phyloP scores from a whole-genome alignment of 768 basidiomycete species.

The Podaxis sp. region DNA sequence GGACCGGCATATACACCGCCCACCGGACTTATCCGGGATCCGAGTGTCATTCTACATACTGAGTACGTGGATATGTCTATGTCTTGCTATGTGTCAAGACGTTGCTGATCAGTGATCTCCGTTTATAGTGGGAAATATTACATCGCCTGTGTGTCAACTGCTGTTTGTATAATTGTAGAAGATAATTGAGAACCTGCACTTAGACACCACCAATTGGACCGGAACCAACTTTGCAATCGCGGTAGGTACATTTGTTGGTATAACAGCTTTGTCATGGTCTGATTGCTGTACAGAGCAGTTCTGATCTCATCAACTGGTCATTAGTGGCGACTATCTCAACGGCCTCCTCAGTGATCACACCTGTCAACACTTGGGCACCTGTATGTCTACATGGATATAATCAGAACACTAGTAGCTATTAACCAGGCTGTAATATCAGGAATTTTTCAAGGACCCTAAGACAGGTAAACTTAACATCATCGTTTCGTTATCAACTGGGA shows the following conservation, averaged over 20 bases:
- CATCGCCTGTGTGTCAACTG: constrained; percentile 27
- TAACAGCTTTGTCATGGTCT: neutral
- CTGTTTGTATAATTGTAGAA: neutral
- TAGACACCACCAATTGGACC: constrained; percentile 36
- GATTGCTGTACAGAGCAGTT: constrained; percentile 25
- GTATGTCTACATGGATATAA: constrained; percentile 17
- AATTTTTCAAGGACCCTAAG: constrained; percentile 36
- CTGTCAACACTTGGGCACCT: constrained; percentile 36
- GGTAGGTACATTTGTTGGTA: constrained; percentile 16
- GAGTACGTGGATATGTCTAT: constrained; percentile 24
- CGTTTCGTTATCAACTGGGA: constrained; percentile 35
- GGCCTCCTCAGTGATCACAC: constrained; percentile 27
- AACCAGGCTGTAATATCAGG: constrained; percentile 18
- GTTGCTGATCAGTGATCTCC: neutral
- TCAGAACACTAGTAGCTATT: neutral
- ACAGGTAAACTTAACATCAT: constrained; percentile 33
- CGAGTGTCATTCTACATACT: constrained; percentile 34
- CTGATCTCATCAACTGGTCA: constrained; percentile 30
- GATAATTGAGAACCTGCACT: neutral
- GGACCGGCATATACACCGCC: constrained; percentile 36
- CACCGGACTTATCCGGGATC: constrained; percentile 34
- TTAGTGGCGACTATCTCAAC: constrained; percentile 30
- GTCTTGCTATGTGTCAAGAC: neutral
- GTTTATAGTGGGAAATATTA: constrained; percentile 33
- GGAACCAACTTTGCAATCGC: constrained; percentile 36